These are phyloP conservation scores for Colletotrichum incanum DNA, from an alignment of 2,329 filamentous ascomycete species.

Conservation along the genomic window DNA sequence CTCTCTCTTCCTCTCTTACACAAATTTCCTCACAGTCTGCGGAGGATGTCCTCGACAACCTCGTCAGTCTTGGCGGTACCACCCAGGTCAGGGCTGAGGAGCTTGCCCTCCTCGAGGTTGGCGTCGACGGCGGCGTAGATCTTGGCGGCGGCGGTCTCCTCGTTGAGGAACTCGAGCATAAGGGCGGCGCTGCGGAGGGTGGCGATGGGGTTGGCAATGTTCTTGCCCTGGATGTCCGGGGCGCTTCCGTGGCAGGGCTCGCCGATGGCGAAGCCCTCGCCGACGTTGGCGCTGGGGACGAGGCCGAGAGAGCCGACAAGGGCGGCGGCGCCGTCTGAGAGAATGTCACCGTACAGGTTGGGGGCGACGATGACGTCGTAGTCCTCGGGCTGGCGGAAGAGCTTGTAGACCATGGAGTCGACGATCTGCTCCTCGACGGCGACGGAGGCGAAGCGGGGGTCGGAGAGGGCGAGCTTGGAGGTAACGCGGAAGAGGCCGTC, in stretches of 20 bases:
- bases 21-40: slow-evolving; percentile 73
- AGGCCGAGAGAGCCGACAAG: slow-evolving; percentile 90
- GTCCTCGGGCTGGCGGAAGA: slow-evolving; percentile 93
- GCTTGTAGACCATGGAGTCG: slow-evolving; percentile 99
- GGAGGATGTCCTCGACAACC: slow-evolving; percentile 89
- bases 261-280: slow-evolving; percentile 93
- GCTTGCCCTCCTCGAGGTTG: slow-evolving; percentile 86
- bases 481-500: slow-evolving; percentile 94
- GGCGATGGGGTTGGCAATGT: slow-evolving; percentile 96
- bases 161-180: slow-evolving; percentile 96
- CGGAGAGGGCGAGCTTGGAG: slow-evolving; percentile 80
- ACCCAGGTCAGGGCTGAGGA: slow-evolving; percentile 91
- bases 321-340: slow-evolving; percentile 95
- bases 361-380: slow-evolving; percentile 99
- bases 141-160: slow-evolving; percentile 87
- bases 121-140: slow-evolving; percentile 95
- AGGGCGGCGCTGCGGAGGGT: slow-evolving; percentile 91
- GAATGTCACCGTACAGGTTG: slow-evolving; percentile 97
- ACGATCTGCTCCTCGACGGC: slow-evolving; percentile 97
- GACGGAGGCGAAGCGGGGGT: slow-evolving; percentile 74
- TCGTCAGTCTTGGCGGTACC: slow-evolving; percentile 89
- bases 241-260: slow-evolving; percentile 98
- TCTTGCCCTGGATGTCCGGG: slow-evolving; percentile 93
- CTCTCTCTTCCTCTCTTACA: too few relatives aligned
- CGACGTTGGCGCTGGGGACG: slow-evolving; percentile 95